Evolutionary conservation across 176 grass and related monocot genomes (phyloP), one percentile per base, ranked within the genome.

Genomic region (Poa pratensis): DNA sequence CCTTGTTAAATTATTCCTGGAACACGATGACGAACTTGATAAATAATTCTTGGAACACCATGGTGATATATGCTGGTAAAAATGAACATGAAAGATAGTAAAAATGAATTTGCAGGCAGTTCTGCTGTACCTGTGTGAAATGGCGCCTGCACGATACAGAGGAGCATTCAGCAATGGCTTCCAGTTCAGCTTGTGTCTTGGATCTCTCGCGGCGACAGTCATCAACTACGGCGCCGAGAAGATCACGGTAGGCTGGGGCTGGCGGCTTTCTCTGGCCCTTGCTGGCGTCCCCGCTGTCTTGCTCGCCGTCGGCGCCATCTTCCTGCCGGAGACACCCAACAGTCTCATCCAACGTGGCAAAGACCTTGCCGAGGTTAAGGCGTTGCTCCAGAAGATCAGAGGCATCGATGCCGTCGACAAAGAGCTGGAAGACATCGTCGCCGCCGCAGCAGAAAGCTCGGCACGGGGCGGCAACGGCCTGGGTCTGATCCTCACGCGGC

Each of bases 81-180:
- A 43, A 43, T 43, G 40, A 43, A 43, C 7, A n/a, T 43, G 50
- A 52, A 17, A 17, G 16, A 17, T 18, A 17, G 58, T 12, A 26
- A 61, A 61, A 23, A 61, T 61, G 24, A 35, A 34, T 17, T 35
- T 67, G 63, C 64, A 82, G 88, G 74, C 91, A n/a, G 88, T 88
- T 23, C 82, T 58, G 5, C 54, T 93, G 6, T 90, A 90, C 80
- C 81, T 93, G 11, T 93, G 72, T 16, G 91, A 90, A 46, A 93
- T 93, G 91, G 88, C 91, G 0, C 91, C 91, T 5, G 43, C 85
- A 0, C 78, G 75, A 5, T 82, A 88, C 57, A 26, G 89, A 9
- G 84, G 89, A 9, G 85, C 85, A 20, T 87, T 94, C 81, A 94
- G 86, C 51, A 94, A 91, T 16, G 72, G 87, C 35, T 90, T 94